phyloP scores from a whole-genome alignment of 2,329 filamentous ascomycete species.

The Aspergillus sclerotialis region DNA sequence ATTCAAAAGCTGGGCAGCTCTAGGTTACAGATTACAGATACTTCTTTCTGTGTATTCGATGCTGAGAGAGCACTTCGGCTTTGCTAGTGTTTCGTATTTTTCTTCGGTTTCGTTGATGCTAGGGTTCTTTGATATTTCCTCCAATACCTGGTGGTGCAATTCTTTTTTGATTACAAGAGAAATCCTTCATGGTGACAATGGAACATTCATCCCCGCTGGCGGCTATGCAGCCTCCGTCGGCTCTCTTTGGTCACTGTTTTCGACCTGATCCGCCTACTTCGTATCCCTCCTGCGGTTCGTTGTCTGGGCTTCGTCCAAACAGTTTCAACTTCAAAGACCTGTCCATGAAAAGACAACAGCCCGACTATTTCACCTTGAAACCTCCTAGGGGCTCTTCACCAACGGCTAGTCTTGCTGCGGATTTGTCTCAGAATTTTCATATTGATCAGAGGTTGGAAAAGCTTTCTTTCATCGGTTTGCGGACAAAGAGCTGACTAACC shows the following conservation, averaged over 20 bases:
- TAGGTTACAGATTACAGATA: too few species aligned
- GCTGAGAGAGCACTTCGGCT: not conserved
- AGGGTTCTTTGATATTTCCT: not conserved
- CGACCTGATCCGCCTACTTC: conserved; percentile 48
- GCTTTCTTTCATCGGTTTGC: conserved; percentile 9
- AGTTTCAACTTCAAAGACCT: conserved; percentile 71
- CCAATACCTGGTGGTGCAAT: not conserved
- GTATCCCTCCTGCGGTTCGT: conserved; percentile 45
- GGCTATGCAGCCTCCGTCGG: conserved; percentile 72
- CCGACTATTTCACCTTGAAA: conserved; percentile 78
- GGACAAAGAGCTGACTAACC: conserved; percentile 30
- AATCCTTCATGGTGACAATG: conserved; percentile 47
- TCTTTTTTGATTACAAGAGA: conserved; percentile 1
- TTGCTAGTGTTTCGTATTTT: not conserved
- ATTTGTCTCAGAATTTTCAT: conserved; percentile 94
- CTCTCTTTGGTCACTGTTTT: conserved; percentile 58
- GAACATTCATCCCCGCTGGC: conserved; percentile 91
- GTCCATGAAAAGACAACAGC: conserved; percentile 60
- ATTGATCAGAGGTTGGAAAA: conserved; percentile 78
- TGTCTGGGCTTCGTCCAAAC: conserved; percentile 53
- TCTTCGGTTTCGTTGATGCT: not conserved
- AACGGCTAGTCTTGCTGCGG: conserved; percentile 80
- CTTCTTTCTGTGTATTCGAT: not conserved
- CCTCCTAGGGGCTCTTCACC: conserved; percentile 79
- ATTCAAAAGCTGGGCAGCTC: not conserved